phyloP scores from a whole-genome alignment of 306 rosid species.

The Quercus rubra region DNA sequence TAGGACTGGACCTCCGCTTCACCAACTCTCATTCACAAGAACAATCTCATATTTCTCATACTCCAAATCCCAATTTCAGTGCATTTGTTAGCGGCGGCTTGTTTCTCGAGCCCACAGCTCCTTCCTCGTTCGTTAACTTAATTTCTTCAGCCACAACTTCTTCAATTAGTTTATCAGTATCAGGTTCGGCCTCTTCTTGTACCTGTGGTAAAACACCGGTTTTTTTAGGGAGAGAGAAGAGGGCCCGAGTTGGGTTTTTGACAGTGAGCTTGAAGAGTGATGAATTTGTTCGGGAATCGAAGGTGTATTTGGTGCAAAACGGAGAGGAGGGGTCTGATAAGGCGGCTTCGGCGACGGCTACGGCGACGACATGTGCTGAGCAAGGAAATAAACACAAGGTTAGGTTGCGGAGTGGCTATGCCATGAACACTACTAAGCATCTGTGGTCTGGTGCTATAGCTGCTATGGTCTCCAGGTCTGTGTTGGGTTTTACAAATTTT shows the following conservation, averaged over 20 bases:
- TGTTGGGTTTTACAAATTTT: not conserved
- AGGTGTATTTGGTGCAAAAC: slow-evolving; percentile 36
- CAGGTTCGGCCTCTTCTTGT: slow-evolving; percentile 23
- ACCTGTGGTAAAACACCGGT: slow-evolving; percentile 10
- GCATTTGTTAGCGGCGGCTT: slow-evolving; percentile 50
- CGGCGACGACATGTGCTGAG: slow-evolving; percentile 10
- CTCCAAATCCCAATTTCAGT: slow-evolving; percentile 20
- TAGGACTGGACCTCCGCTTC: slow-evolving; percentile 26
- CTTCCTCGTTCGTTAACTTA: slow-evolving; percentile 48
- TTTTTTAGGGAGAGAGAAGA: slow-evolving; percentile 18
- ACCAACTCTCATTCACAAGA: not conserved
- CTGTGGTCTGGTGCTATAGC: slow-evolving; percentile 96
- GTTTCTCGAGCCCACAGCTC: slow-evolving; percentile 58
- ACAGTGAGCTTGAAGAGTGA: slow-evolving; percentile 62
- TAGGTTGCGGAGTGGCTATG: slow-evolving; percentile 42
- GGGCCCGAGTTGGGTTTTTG: slow-evolving; percentile 42
- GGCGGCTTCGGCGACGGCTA: slow-evolving; percentile 8
- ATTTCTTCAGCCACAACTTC: slow-evolving; percentile 32
- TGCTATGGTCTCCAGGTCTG: slow-evolving; percentile 98
- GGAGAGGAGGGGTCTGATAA: slow-evolving; percentile 47
- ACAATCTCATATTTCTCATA: slow-evolving; percentile 5
- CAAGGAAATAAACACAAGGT: slow-evolving; percentile 33
- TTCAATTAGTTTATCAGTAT: not conserved
- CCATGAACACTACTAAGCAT: slow-evolving; percentile 84
- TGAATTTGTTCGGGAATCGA: slow-evolving; percentile 42